Percentiles rank a stretch among this genome's conserved stretches.
Evolutionary conservation across 768 basidiomycete species (phyloP).

Genomic region (Mycena kentingensis): DNA sequence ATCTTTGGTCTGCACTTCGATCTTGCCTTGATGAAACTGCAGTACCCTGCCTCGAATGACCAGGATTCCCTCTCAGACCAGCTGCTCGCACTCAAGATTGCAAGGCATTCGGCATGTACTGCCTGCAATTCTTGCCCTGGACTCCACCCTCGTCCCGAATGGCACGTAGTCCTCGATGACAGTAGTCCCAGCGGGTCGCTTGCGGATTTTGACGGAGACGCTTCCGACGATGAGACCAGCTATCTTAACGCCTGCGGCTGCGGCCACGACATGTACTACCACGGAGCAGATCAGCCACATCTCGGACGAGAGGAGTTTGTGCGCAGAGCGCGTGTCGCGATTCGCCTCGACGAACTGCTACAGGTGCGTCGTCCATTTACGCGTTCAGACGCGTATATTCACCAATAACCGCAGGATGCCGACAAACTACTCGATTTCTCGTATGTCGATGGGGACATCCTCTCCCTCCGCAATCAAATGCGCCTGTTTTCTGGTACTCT

Average conservation of each 20-base stretch:
- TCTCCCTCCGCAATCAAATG: conserved; percentile 73
- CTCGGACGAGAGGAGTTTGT: conserved; percentile 65
- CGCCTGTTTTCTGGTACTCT: conserved; percentile 41
- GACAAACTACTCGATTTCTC: conserved; percentile 79
- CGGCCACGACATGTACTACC: conserved; percentile 63
- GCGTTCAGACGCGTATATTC: conserved; percentile 5
- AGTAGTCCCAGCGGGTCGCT: conserved; percentile 48
- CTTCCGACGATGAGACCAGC: conserved; percentile 66
- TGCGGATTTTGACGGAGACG: conserved; percentile 62
- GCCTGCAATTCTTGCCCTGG: conserved; percentile 68
- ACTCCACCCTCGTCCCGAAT: conserved; percentile 62
- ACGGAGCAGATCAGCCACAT: conserved; percentile 62
- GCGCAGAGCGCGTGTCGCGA: conserved; percentile 74
- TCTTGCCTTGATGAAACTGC: conserved; percentile 57
- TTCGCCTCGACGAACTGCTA: conserved; percentile 78
- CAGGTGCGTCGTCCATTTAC: conserved; percentile 52
- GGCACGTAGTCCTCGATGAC: conserved; percentile 62
- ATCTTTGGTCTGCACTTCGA: too few species aligned
- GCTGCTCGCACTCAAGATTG: conserved; percentile 72
- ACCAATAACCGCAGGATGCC: conserved; percentile 53
- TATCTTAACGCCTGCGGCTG: conserved; percentile 70
- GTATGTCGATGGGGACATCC: conserved; percentile 70
- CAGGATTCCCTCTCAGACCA: conserved; percentile 49
- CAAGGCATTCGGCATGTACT: conserved; percentile 76
- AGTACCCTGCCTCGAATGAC: conserved; percentile 67